phyloP scores from a whole-genome alignment of 2,329 filamentous ascomycete genomes.

The Ophiostoma himal-ulmi region DNA sequence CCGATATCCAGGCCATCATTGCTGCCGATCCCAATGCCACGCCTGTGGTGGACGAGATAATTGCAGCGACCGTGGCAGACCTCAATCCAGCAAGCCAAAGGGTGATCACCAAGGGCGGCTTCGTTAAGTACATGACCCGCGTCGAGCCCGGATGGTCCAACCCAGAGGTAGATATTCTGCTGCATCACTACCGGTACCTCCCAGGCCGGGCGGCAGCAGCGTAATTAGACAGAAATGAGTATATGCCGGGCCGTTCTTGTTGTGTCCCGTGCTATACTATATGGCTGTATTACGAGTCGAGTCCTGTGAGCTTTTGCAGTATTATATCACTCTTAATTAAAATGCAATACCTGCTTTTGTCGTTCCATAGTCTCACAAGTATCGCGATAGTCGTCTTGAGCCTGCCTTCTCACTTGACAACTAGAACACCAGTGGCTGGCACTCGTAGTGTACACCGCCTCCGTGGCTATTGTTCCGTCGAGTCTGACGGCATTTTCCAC shows the following conservation, averaged over 20 bases:
- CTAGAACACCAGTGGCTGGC: background rate
- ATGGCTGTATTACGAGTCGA: background rate
- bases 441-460: background rate
- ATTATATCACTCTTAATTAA: background rate
- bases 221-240: too few relatives aligned
- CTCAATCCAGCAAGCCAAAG: conserved; percentile 48
- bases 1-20: background rate
- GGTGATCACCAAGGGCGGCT: conserved; percentile 53
- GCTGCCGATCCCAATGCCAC: conserved; percentile 15
- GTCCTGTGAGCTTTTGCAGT: background rate
- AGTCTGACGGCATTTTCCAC: background rate
- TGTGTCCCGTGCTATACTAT: background rate
- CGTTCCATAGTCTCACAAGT: too few relatives aligned
- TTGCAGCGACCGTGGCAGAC: conserved; percentile 44
- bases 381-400: too few relatives aligned
- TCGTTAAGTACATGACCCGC: conserved; percentile 43
- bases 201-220: conserved; percentile 18
- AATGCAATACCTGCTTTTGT: too few relatives aligned
- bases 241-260: background rate
- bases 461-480: background rate
- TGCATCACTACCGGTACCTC: conserved; percentile 29
- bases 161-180: conserved; percentile 15
- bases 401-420: background rate
- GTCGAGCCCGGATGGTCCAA: conserved; percentile 29
- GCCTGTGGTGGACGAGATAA: conserved; percentile 24